Percentiles rank a stretch among this genome's conserved stretches.
phyloP scores from a whole-genome alignment of 345 rosid species.

The Brassica cretica region DNA sequence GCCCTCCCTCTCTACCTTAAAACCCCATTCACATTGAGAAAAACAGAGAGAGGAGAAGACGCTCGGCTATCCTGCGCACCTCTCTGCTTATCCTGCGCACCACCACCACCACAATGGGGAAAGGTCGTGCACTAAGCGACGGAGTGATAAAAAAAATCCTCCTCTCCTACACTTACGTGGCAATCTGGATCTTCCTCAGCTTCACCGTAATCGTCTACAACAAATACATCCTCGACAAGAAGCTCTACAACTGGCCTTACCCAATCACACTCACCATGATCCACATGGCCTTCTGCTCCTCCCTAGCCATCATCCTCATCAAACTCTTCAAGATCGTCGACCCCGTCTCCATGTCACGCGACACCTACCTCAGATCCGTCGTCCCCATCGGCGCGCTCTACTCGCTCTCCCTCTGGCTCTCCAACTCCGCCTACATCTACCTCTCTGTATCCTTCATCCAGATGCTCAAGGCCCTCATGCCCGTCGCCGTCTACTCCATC shows the following conservation, averaged over 20 bases:
- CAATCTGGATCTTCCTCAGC: constrained; percentile 94
- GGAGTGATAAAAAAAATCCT: constrained; percentile 77
- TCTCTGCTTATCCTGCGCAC: constrained; percentile 8
- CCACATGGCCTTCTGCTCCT: constrained; percentile 89
- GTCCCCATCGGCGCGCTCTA: too few relatives aligned
- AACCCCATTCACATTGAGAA: too few relatives aligned
- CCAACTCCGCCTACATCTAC: too few relatives aligned
- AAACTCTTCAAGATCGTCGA: constrained; percentile 58
- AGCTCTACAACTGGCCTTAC: constrained; percentile 95
- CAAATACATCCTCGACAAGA: constrained; percentile 25
- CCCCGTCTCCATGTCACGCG: too few relatives aligned
- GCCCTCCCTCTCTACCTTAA: too few relatives aligned
- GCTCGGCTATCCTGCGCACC: constrained; percentile 9
- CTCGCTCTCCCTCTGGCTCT: too few relatives aligned
- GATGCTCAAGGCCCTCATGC: too few relatives aligned
- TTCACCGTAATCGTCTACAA: constrained; percentile 45
- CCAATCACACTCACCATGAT: constrained; percentile 95
- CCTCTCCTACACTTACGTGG: constrained; percentile 91
- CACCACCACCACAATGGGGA: constrained; percentile 52
- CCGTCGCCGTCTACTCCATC: constrained; percentile 38
- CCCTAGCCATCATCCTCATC: constrained; percentile 79
- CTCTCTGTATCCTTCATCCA: too few relatives aligned
- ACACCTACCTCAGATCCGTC: too few relatives aligned
- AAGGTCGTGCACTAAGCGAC: constrained; percentile 76
- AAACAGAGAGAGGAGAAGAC: too few relatives aligned